phyloP scores from a whole-genome alignment of 306 rosid genomes.

The Prunus salicina region DNA sequence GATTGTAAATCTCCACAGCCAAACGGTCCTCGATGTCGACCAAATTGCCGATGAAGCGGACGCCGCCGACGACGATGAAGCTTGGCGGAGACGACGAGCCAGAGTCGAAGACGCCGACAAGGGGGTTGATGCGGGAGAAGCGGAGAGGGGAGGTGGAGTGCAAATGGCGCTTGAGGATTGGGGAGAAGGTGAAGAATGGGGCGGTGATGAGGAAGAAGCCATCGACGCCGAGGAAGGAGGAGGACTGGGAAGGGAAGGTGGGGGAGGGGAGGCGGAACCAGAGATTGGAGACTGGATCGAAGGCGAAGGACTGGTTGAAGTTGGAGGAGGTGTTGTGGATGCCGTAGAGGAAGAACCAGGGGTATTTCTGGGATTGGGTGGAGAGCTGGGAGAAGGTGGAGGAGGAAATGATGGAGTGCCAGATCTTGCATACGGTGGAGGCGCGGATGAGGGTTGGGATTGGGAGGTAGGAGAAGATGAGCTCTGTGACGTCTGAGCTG shows the following conservation, averaged over 20 bases:
- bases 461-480: slow-evolving; percentile 62
- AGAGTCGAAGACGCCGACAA: slow-evolving; percentile 52
- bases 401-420: slow-evolving; percentile 61
- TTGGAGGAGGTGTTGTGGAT: slow-evolving; percentile 78
- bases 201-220: slow-evolving; percentile 70
- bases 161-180: slow-evolving; percentile 43
- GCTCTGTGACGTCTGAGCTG: slow-evolving; percentile 55
- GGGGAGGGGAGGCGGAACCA: slow-evolving; percentile 64
- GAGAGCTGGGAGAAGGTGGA: slow-evolving; percentile 32
- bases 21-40: slow-evolving; percentile 82
- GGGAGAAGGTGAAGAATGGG: slow-evolving; percentile 55
- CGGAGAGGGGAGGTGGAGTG: slow-evolving; percentile 51
- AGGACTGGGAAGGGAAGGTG: slow-evolving; percentile 29
- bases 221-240: slow-evolving; percentile 52
- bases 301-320: slow-evolving; percentile 76
- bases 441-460: slow-evolving; percentile 51
- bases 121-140: slow-evolving; percentile 73
- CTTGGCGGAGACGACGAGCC: not conserved
- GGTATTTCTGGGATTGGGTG: slow-evolving; percentile 2
- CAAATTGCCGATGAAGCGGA: slow-evolving; percentile 67
- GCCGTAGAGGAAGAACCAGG: slow-evolving; percentile 85
- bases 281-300: slow-evolving; percentile 59
- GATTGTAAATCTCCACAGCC: slow-evolving; percentile 68
- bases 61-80: slow-evolving; percentile 74
- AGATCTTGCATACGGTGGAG: slow-evolving; percentile 67